Conservation (phyloP, 2,329 filamentous ascomycete species). For the Diaporthe australafricana region DNA sequence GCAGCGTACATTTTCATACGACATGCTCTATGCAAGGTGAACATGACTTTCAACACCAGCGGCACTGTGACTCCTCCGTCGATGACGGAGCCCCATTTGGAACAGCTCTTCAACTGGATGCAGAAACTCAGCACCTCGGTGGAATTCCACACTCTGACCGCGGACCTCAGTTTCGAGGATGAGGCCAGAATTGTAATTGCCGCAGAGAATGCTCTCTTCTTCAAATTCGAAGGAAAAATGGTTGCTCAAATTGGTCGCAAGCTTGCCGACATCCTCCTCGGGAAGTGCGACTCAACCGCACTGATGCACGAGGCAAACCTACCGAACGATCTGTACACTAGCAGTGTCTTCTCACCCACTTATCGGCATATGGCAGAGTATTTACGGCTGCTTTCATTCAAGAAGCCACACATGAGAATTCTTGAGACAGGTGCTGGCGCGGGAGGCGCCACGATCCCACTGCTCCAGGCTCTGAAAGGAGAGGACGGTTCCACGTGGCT, state of each 20-base stretch:
- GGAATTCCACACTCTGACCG: neutral
- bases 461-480: conserved; percentile 7
- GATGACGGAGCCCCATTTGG: conserved; percentile 26
- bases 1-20: conserved; percentile 36
- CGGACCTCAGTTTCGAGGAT: conserved; percentile 15
- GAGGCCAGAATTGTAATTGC: conserved; percentile 31
- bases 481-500: conserved; percentile 31
- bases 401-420: conserved; percentile 22
- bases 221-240: conserved; percentile 28
- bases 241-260: conserved; percentile 27
- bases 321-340: conserved; percentile 19
- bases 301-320: conserved; percentile 31
- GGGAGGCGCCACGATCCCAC: neutral
- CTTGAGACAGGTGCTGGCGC: conserved; percentile 22
- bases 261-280: conserved; percentile 25
- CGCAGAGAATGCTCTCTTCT: neutral
- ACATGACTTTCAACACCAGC: neutral
- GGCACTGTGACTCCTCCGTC: neutral
- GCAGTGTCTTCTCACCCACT: neutral
- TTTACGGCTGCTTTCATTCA: neutral
- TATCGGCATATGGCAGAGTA: conserved; percentile 22
- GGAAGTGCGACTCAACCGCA: conserved; percentile 25
- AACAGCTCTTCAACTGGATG: conserved; percentile 36
- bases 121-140: conserved; percentile 26
- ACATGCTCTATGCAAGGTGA: neutral